Percentiles rank a stretch among this genome's conserved stretches.
Evolutionary conservation across 108 stramenopile genomes (phyloP).

Genomic region (Nitzschia sp.): DNA sequence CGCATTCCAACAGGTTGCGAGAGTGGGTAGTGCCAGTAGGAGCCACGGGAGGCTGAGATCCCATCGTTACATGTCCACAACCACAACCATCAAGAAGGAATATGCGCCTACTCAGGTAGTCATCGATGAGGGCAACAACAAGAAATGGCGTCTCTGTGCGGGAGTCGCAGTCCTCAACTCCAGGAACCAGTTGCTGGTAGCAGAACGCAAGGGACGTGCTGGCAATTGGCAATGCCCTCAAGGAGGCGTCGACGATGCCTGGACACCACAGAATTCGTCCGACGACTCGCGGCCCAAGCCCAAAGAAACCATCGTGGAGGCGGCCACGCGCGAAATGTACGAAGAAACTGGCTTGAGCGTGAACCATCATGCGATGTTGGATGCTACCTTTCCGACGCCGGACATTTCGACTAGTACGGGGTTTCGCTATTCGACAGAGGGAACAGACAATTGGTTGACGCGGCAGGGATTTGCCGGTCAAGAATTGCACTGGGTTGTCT

Average conservation of each 20-base stretch:
- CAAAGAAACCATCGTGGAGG: slow-evolving; percentile 43
- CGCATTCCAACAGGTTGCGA: neutral
- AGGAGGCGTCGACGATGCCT: slow-evolving; percentile 46
- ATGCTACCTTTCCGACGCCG: slow-evolving; percentile 16
- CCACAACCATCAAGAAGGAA: neutral
- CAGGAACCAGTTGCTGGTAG: slow-evolving; percentile 47
- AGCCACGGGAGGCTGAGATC: neutral
- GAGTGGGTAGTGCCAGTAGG: neutral
- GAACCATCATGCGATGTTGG: slow-evolving; percentile 38
- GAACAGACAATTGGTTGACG: slow-evolving; percentile 48
- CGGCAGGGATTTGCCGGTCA: slow-evolving; percentile 46
- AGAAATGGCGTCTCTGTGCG: slow-evolving; percentile 50
- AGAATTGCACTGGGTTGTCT: slow-evolving; percentile 53
- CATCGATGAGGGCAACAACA: neutral
- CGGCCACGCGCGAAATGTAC: slow-evolving; percentile 43
- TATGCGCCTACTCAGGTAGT: neutral
- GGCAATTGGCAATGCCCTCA: slow-evolving; percentile 52
- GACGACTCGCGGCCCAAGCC: neutral
- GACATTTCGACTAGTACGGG: slow-evolving; percentile 2
- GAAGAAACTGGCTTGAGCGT: slow-evolving; percentile 45
- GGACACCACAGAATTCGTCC: neutral
- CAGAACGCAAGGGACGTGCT: slow-evolving; percentile 36
- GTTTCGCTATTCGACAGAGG: slow-evolving; percentile 36
- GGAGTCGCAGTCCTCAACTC: slow-evolving; percentile 55
- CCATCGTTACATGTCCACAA: neutral